Base-by-base conservation (phyloP, 768 basidiomycete species). In the Grammothele lineata region DNA sequence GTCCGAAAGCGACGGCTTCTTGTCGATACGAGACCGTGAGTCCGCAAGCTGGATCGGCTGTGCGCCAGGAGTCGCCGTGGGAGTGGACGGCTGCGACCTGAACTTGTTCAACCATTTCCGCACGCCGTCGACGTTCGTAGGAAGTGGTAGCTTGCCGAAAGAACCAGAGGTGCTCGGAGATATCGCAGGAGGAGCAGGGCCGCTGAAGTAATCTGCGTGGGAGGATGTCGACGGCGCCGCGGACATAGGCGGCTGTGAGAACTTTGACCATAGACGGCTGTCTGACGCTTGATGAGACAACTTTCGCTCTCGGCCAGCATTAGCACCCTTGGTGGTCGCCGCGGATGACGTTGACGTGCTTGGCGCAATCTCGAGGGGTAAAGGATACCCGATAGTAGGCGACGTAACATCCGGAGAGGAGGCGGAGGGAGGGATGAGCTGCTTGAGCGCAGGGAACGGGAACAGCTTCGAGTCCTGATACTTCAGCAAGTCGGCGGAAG, bases 371-470 rank as follows among this genome's bases (percentile, higher is more conserved):
- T 62, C 64, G 44, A 82, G 77, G 0, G 50, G 41, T 10, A 33
- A 19, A 12, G 50, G 41, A 46, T 70, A 67, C 26, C 68, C 69
- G 39, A 71, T 70, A 32, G 71, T 68, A 18, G 74, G 64, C 2
- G 72, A 62, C 38, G 69, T 63, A 34, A 76, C 67, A 39, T 78
- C 75, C 11, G 77, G 75, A 14, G 73, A 74, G 9, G 77, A 75
- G 7, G 71, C 67, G 3, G 74, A 75, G 63, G 63, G 67, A 41
- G 62, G 73, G 37, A 80, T 64, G 30, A 92, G 71, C 56, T 79
- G 77, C 58, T 83, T 77, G 64, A 92, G 84, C 30, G 90, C 91
- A 21, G 90, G 91, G 75, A 95, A 93, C 1, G 93, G 91, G 66
- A 86, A 87, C 27, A 96, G 72, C 62, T 97, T 97, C 25, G 77